These are phyloP conservation scores for Dalbergia cultrata DNA, from an alignment of 306 rosid genomes.

Conservation along the genomic window DNA sequence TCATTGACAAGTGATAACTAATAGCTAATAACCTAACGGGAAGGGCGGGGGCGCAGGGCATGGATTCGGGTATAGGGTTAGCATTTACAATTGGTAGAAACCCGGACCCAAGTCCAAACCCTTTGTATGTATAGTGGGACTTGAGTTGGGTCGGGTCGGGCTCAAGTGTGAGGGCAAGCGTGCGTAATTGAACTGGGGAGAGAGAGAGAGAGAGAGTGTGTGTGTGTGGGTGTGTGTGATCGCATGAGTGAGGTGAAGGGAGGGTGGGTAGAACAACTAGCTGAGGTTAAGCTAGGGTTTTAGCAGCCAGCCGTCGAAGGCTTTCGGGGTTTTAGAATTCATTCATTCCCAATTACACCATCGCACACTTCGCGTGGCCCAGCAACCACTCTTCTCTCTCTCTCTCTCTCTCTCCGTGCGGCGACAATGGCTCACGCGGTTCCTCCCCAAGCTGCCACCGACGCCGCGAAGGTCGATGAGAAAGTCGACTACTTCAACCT, in stretches of 20 bases:
- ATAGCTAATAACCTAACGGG: no score
- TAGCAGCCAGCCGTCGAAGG: conserved; percentile 2
- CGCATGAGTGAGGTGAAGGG: background rate
- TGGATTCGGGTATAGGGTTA: no score
- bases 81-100: no score
- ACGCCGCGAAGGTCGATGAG: conserved; percentile 50
- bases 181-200: no score
- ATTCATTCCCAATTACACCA: background rate
- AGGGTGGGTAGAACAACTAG: background rate
- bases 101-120: no score
- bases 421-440: conserved; percentile 53
- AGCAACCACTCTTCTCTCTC: background rate
- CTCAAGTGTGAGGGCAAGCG: background rate
- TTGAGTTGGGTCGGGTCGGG: background rate
- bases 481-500: conserved; percentile 81
- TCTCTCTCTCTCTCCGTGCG: background rate
- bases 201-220: background rate
- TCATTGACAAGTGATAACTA: no score
- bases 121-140: background rate
- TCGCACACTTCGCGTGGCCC: no score
- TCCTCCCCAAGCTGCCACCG: conserved; percentile 37
- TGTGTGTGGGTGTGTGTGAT: background rate
- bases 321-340: background rate
- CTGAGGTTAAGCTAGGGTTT: background rate
- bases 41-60: no score